Conservation (phyloP, 2,329 filamentous ascomycete species). For the Diaporthe ampelina region DNA sequence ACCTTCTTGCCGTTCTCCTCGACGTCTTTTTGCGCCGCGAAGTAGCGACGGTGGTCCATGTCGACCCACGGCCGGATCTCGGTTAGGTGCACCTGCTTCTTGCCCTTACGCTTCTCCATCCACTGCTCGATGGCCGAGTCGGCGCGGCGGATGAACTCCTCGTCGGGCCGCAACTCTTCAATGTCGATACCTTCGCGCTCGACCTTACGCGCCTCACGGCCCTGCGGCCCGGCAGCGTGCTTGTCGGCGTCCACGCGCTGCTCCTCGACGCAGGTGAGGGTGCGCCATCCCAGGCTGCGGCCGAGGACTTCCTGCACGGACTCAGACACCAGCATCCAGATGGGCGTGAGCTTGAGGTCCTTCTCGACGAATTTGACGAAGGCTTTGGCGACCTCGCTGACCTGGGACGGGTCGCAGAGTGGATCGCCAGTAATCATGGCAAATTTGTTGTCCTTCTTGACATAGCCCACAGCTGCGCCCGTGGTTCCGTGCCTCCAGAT, state of each 20-base stretch:
- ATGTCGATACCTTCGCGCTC: conserved; percentile 89
- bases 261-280: conserved; percentile 88
- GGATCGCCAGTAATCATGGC: conserved; percentile 91
- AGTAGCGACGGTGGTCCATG: conserved; percentile 85
- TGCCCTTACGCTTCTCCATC: conserved; percentile 82
- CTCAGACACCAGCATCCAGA: conserved; percentile 91
- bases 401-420: conserved; percentile 85
- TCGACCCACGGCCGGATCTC: conserved; percentile 93
- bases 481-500: conserved; percentile 86
- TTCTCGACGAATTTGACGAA: conserved; percentile 84
- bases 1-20: conserved; percentile 71
- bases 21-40: conserved; percentile 83
- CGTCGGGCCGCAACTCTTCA: conserved; percentile 76
- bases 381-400: conserved; percentile 77
- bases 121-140: conserved; percentile 84
- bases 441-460: conserved; percentile 78
- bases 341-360: conserved; percentile 78
- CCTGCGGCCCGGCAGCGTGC: conserved; percentile 71
- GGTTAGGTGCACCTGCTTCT: conserved; percentile 86
- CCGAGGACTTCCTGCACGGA: conserved; percentile 85
- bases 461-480: conserved; percentile 88
- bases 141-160: conserved; percentile 72
- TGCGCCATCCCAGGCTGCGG: conserved; percentile 86
- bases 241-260: conserved; percentile 87
- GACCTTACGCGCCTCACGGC: conserved; percentile 72